phyloP scores from a whole-genome alignment of 2,329 filamentous ascomycete species.

The Neonectria punicea region DNA sequence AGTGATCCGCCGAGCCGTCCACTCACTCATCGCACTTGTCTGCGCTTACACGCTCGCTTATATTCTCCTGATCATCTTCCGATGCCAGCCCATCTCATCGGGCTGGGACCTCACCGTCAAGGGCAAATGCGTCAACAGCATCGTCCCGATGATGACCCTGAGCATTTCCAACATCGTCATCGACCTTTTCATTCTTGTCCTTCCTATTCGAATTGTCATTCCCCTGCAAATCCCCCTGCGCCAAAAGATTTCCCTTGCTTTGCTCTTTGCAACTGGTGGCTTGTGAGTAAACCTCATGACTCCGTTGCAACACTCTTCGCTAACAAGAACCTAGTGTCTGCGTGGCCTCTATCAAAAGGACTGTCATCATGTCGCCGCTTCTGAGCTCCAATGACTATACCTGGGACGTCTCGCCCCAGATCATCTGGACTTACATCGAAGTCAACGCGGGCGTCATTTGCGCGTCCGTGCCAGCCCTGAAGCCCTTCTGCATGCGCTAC shows the following conservation, averaged over 20 bases:
- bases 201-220: conserved; percentile 57
- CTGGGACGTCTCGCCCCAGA: conserved; percentile 39
- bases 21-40: conserved; percentile 48
- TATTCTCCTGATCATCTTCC: conserved; percentile 51
- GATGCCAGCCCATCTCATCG: conserved; percentile 55
- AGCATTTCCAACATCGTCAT: conserved; percentile 55
- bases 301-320: not conserved
- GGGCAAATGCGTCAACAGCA: conserved; percentile 54
- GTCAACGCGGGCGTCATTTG: conserved; percentile 61
- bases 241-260: conserved; percentile 61
- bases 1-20: conserved; percentile 36
- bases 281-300: conserved; percentile 32
- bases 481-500: conserved; percentile 56
- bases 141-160: conserved; percentile 42
- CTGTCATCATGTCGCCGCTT: conserved; percentile 40
- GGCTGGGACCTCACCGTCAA: conserved; percentile 53
- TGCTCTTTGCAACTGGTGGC: conserved; percentile 53
- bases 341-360: conserved; percentile 43
- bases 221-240: conserved; percentile 58
- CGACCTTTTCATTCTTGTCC: conserved; percentile 56
- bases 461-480: conserved; percentile 60
- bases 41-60: conserved; percentile 54
- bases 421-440: conserved; percentile 59
- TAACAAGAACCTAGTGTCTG: conserved; percentile 37
- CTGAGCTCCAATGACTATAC: conserved; percentile 40